Evolutionary conservation across 805 yeast genomes (phyloP).

Genomic region (Schwanniomyces pseudopolymorphus): DNA sequence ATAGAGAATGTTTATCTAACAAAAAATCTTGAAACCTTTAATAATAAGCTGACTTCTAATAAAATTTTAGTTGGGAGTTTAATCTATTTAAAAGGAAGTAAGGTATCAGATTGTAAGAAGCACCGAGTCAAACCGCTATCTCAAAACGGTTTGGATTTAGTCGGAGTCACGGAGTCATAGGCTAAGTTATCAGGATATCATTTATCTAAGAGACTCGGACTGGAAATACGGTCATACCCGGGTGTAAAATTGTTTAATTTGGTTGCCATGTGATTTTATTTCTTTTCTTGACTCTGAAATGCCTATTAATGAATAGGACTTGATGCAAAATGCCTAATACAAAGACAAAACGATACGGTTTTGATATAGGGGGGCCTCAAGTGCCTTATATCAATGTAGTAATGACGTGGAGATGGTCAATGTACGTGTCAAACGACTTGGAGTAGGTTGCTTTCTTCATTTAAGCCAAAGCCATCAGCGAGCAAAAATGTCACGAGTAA

Average conservation of each 20-base stretch:
- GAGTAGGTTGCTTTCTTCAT: no score
- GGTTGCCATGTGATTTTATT: background rate
- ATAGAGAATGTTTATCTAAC: background rate
- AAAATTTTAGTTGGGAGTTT: background rate
- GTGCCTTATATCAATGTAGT: background rate
- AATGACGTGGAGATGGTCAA: no score
- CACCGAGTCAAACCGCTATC: background rate
- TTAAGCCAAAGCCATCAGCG: background rate
- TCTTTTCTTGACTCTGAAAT: background rate
- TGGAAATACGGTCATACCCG: background rate
- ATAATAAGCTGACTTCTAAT: background rate
- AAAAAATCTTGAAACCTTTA: background rate
- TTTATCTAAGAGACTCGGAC: background rate
- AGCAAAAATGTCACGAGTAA: constrained; percentile 2
- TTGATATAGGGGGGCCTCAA: background rate
- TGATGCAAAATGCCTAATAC: background rate
- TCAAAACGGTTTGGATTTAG: background rate
- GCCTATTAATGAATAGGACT: background rate
- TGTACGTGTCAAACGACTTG: no score
- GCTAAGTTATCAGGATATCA: background rate
- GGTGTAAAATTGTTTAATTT: background rate
- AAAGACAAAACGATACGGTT: background rate
- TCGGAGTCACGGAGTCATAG: background rate
- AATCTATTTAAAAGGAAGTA: background rate
- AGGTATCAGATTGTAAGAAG: background rate